Evolutionary conservation across 2,329 filamentous ascomycete species (phyloP).

Genomic region (Aspergillus sclerotialis): DNA sequence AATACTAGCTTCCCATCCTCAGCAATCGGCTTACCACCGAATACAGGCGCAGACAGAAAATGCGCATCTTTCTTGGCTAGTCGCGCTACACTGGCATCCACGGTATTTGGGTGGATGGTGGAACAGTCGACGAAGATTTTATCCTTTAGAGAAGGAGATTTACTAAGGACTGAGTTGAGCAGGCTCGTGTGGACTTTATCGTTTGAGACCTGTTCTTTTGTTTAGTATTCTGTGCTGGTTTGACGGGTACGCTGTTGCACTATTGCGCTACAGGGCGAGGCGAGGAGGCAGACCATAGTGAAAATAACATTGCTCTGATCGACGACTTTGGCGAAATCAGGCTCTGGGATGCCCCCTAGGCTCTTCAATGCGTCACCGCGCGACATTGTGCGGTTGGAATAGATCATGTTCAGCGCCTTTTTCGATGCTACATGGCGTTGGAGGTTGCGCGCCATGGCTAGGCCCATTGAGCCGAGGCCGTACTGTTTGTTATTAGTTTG

Average conservation of each 20-base stretch:
- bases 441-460: constrained; percentile 38
- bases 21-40: constrained; percentile 39
- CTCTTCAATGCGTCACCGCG: constrained; percentile 30
- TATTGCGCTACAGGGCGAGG: no score
- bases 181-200: constrained; percentile 32
- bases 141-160: constrained; percentile 43
- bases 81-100: constrained; percentile 24
- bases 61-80: constrained; percentile 28
- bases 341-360: constrained; percentile 27
- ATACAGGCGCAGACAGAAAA: constrained; percentile 38
- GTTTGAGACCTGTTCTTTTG: constrained; percentile 29
- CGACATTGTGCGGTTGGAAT: constrained; percentile 36
- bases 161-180: constrained; percentile 18
- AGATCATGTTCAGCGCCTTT: constrained; percentile 26
- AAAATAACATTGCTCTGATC: constrained; percentile 34
- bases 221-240: constrained; percentile 3
- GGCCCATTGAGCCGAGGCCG: constrained; percentile 41
- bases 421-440: constrained; percentile 32
- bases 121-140: constrained; percentile 85
- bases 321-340: constrained; percentile 28
- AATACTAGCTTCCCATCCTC: constrained; percentile 41
- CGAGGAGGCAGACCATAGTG: constrained; percentile 25
- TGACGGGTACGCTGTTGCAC: no score
- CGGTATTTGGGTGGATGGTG: constrained; percentile 73
- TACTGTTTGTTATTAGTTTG: constrained; percentile 18